These are phyloP conservation scores for Beauveria medogensis DNA, from an alignment of 2,329 filamentous ascomycete species.

Conservation along the genomic window DNA sequence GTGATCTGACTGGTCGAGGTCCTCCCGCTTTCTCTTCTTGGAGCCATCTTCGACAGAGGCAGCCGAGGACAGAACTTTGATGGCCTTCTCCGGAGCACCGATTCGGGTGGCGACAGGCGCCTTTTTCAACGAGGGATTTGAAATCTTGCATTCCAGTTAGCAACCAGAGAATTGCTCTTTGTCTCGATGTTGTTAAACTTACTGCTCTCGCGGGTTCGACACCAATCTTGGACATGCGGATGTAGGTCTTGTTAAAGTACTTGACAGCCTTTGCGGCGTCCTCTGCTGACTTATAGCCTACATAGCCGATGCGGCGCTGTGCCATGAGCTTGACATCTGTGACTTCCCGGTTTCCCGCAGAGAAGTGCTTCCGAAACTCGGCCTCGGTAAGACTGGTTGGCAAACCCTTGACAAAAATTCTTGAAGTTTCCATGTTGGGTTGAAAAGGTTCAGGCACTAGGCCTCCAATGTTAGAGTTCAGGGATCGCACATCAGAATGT, in stretches of 20 bases:
- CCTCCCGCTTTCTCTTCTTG: slow-evolving; percentile 63
- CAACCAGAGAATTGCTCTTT: slow-evolving; percentile 8
- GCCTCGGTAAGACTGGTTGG: slow-evolving; percentile 79
- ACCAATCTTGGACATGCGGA: slow-evolving; percentile 88
- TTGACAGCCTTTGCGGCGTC: slow-evolving; percentile 77
- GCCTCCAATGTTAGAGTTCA: slow-evolving; percentile 12
- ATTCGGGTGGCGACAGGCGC: slow-evolving; percentile 15
- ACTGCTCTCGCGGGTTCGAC: slow-evolving; percentile 85
- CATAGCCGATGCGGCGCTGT: slow-evolving; percentile 85
- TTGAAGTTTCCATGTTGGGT: slow-evolving; percentile 50
- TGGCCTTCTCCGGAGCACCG: not conserved
- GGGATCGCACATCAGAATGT: slow-evolving; percentile 10
- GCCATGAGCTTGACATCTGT: slow-evolving; percentile 91
- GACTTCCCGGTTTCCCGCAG: slow-evolving; percentile 60
- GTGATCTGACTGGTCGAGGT: slow-evolving; percentile 55
- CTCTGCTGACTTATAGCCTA: slow-evolving; percentile 80
- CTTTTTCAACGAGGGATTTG: slow-evolving; percentile 33
- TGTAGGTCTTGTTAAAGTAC: slow-evolving; percentile 92
- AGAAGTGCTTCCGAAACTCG: slow-evolving; percentile 85
- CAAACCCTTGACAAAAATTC: slow-evolving; percentile 71
- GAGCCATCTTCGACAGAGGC: slow-evolving; percentile 28
- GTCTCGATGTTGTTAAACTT: slow-evolving; percentile 19
- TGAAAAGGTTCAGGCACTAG: slow-evolving; percentile 12
- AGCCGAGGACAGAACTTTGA: not conserved
- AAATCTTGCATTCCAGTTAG: slow-evolving; percentile 35